These are phyloP conservation scores for Stagonosporopsis tanaceti DNA, from an alignment of 2,329 filamentous ascomycete genomes.

Conservation along the genomic window DNA sequence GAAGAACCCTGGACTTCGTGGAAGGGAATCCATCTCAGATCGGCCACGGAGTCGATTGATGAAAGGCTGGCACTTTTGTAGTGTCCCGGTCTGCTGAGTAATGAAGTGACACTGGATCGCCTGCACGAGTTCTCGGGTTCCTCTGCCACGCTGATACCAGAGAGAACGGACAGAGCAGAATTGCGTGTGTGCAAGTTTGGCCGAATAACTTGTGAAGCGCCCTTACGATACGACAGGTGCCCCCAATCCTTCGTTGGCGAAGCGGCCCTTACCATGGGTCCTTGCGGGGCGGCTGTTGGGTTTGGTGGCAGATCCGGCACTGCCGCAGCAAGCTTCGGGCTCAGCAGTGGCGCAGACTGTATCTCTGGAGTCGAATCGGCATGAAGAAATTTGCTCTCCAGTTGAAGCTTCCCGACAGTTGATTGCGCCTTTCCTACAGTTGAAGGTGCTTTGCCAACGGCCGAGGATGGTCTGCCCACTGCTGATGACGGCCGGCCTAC, in stretches of 20 bases:
- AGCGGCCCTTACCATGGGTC: conserved; percentile 45
- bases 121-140: conserved; percentile 35
- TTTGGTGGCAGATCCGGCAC: conserved; percentile 37
- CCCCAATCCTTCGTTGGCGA: conserved; percentile 59
- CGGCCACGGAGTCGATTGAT: conserved; percentile 54
- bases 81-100: conserved; percentile 42
- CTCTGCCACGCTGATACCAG: conserved; percentile 37
- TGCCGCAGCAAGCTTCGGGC: conserved; percentile 38
- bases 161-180: conserved; percentile 44
- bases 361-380: conserved; percentile 64
- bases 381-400: conserved; percentile 73
- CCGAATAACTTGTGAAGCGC: conserved; percentile 58
- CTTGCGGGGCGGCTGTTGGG: conserved; percentile 16
- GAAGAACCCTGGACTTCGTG: conserved; percentile 33
- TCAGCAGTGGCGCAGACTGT: conserved; percentile 45
- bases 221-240: conserved; percentile 59
- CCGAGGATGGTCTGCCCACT: conserved; percentile 7
- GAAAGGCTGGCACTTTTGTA: conserved; percentile 54
- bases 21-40: conserved; percentile 37
- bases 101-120: conserved; percentile 45
- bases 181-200: conserved; percentile 43
- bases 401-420: conserved; percentile 27
- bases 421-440: conserved; percentile 20
- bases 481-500: conserved; percentile 21
- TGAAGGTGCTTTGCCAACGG: conserved; percentile 17